Evolutionary conservation across 2,329 filamentous ascomycete genomes (phyloP).

Genomic region (Lachnellula subtilissima): DNA sequence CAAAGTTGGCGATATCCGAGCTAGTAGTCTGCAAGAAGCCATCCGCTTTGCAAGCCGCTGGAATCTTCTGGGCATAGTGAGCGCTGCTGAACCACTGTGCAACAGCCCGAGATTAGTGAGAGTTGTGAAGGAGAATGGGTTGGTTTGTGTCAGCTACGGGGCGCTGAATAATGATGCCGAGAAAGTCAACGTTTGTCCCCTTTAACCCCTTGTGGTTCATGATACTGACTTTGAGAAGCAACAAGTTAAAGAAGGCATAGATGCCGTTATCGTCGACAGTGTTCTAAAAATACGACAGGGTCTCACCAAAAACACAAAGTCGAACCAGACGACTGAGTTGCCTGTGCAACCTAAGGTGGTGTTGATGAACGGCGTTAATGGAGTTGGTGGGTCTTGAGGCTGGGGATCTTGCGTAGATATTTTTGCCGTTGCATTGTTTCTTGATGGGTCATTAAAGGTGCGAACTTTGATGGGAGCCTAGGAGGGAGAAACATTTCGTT

Average conservation of each 20-base stretch:
- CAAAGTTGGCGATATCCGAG: slow-evolving; percentile 80
- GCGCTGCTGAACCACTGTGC: slow-evolving; percentile 81
- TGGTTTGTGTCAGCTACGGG: slow-evolving; percentile 97
- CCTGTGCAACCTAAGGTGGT: not conserved
- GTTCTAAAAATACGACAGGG: slow-evolving; percentile 91
- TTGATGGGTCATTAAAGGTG: not conserved
- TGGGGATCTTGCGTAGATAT: not conserved
- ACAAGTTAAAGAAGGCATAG: slow-evolving; percentile 93
- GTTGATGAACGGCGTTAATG: not conserved
- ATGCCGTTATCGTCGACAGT: slow-evolving; percentile 95
- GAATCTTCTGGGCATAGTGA: slow-evolving; percentile 91
- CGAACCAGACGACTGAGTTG: not conserved
- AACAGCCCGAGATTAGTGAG: slow-evolving; percentile 82
- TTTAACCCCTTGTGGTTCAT: not conserved
- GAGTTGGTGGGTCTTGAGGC: not conserved
- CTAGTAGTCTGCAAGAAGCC: slow-evolving; percentile 88
- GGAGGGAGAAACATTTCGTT: not conserved
- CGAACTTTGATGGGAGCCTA: not conserved
- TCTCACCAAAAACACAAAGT: slow-evolving; percentile 40
- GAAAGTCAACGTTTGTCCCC: slow-evolving; percentile 70
- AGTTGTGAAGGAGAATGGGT: slow-evolving; percentile 88
- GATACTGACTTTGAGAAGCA: slow-evolving; percentile 14
- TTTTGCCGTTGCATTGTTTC: not conserved
- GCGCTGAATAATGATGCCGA: slow-evolving; percentile 78
- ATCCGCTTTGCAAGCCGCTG: slow-evolving; percentile 91